phyloP scores from a whole-genome alignment of 2,329 filamentous ascomycete species.

The Dendryphion nanum region DNA sequence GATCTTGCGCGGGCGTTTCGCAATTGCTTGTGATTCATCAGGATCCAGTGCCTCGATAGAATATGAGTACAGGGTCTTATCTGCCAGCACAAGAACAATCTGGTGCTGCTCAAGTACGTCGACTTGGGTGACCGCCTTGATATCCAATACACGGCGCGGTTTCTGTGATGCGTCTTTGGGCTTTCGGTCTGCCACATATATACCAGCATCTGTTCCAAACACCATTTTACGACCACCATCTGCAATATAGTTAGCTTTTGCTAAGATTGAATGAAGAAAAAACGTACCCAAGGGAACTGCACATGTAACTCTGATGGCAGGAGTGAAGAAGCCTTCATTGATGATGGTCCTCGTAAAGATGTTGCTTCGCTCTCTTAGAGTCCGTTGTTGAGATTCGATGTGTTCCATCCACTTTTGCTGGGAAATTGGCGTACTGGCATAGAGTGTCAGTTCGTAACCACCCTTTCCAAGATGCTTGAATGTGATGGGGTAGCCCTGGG shows the following conservation, averaged over 20 bases:
- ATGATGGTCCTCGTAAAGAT: slow-evolving; percentile 67
- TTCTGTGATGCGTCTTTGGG: slow-evolving; percentile 72
- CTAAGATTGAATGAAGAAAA: not conserved
- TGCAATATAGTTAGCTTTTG: slow-evolving; percentile 38
- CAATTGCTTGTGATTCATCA: slow-evolving; percentile 69
- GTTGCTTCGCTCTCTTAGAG: slow-evolving; percentile 72
- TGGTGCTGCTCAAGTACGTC: slow-evolving; percentile 96
- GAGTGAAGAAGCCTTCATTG: slow-evolving; percentile 88
- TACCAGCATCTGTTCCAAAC: slow-evolving; percentile 89
- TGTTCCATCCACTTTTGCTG: slow-evolving; percentile 96
- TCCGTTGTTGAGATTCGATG: slow-evolving; percentile 87
- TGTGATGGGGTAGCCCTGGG: slow-evolving; percentile 89
- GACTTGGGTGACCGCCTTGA: slow-evolving; percentile 85
- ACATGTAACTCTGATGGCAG: slow-evolving; percentile 87
- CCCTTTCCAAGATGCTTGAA: slow-evolving; percentile 95
- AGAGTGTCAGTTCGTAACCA: slow-evolving; percentile 89
- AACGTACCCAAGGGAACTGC: slow-evolving; percentile 82
- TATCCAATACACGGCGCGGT: slow-evolving; percentile 82
- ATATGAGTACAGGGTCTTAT: slow-evolving; percentile 91
- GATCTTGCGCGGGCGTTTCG: slow-evolving; percentile 91
- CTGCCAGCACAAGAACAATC: slow-evolving; percentile 84
- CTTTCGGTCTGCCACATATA: slow-evolving; percentile 89
- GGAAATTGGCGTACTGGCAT: slow-evolving; percentile 78
- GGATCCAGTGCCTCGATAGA: slow-evolving; percentile 82
- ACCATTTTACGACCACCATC: slow-evolving; percentile 94